Conservation (phyloP, 441 rosid genomes). For the Bocquillonia castaneifolia region DNA sequence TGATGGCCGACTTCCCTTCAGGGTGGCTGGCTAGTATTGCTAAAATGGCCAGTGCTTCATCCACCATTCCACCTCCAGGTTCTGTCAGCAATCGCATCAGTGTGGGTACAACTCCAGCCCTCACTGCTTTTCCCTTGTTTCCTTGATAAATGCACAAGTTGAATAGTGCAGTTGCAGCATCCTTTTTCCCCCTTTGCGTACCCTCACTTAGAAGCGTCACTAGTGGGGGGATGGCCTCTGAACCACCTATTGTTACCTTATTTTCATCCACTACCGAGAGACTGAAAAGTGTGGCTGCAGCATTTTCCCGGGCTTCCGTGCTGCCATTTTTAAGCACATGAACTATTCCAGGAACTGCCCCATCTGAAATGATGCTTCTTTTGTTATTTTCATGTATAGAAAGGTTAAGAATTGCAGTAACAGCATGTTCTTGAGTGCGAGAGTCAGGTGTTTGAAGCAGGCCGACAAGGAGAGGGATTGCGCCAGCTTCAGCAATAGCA, state of each 20-base stretch:
- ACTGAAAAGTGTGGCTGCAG: constrained; percentile 94
- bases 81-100: constrained; percentile 68
- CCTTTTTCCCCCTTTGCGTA: constrained; percentile 86
- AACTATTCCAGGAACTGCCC: constrained; percentile 88
- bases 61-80: constrained; percentile 76
- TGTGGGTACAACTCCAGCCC: constrained; percentile 85
- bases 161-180: constrained; percentile 96
- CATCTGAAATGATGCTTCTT: constrained; percentile 68
- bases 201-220: constrained; percentile 83
- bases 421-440: constrained; percentile 86
- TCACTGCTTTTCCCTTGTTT: constrained; percentile 88
- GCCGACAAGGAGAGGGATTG: constrained; percentile 77
- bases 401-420: constrained; percentile 87
- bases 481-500: constrained; percentile 96
- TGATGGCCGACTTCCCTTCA: constrained; percentile 77
- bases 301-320: constrained; percentile 98
- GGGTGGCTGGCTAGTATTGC: constrained; percentile 88
- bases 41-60: constrained; percentile 80
- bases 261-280: constrained; percentile 84
- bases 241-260: constrained; percentile 74
- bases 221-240: constrained; percentile 84
- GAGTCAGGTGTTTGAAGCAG: constrained; percentile 78
- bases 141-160: constrained; percentile 94
- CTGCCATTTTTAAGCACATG: constrained; percentile 89
- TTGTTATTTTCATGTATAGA: constrained; percentile 90